Base-by-base conservation (phyloP, 2,329 filamentous ascomycete genomes). In the Aureobasidium sp. region DNA sequence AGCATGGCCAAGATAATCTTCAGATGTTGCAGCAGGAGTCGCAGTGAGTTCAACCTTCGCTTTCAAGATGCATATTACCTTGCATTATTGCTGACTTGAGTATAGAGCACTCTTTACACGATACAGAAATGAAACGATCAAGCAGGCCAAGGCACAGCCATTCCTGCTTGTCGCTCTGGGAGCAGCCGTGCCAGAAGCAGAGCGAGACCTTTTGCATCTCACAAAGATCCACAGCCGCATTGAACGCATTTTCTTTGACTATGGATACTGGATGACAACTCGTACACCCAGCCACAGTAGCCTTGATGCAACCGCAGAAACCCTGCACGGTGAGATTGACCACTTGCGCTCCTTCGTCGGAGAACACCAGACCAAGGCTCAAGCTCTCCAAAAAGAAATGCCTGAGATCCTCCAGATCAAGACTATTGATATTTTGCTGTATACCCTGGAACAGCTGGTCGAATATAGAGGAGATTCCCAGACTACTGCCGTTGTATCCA, bases 181-280 rank as follows among this genome's bases (percentile, higher is more conserved):
- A 9, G 42, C 54, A 47, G 54, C 54, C 11, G 54, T 58, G 3
- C 54, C 54, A 9, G 42, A 47, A 37, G 42, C 30, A 13, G 42
- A 47, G 42, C 54, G 54, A 30, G 42, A 36, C 25, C 13, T 48
- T 5, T 25, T 58, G 21, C 54, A 47, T 30, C 54, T 58, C 14
- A 48, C 54, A 5, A 58, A 58, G 13, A 44, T 58, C 21, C 54
- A 58, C 54, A 58, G 54, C 34, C 32, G 54, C 7, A 29, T 58
- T 16, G 54, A 58, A 9, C 54, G 42, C 3, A 39, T 58, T 13
- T 58, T 47, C 32, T 58, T 58, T 14, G 54, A 58, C 42, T 58
- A 39, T 34, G 32, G 39, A 21, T 30, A 37, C 14, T 58, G 54
- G 54, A 21, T 47, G 16, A 8, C 29, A 14, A 37, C 5, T 2